A percentile compares a stretch with the other conserved stretches of the same genome.
Evolutionary conservation across 441 rosid genomes (phyloP).

Genomic region (Jatropha multifida): DNA sequence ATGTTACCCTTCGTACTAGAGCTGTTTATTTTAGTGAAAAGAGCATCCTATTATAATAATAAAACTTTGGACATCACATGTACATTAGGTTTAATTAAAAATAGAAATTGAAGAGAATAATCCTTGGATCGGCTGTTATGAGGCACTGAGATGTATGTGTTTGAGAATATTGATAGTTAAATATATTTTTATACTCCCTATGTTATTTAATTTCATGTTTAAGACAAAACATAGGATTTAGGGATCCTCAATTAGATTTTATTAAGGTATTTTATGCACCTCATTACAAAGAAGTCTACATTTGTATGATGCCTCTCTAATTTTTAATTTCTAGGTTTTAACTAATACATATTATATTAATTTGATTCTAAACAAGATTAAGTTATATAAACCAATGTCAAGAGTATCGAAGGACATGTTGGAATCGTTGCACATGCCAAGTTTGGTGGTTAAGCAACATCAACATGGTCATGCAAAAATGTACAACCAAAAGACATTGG

Average conservation of each 20-base stretch:
- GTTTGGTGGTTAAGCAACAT: slow-evolving; percentile 20
- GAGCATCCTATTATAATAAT: neutral
- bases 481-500: neutral
- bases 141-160: slow-evolving; percentile 25
- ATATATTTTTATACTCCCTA: neutral
- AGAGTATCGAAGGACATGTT: slow-evolving; percentile 15
- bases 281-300: neutral
- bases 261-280: neutral
- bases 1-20: neutral
- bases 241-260: slow-evolving; percentile 25
- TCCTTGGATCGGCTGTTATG: slow-evolving; percentile 31
- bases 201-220: neutral
- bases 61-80: slow-evolving; percentile 20
- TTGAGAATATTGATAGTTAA: slow-evolving; percentile 14
- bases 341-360: neutral
- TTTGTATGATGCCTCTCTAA: neutral
- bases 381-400: neutral
- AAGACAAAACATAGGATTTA: slow-evolving; percentile 23
- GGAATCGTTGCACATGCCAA: slow-evolving; percentile 24
- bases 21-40: neutral
- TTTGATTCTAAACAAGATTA: neutral
- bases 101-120: slow-evolving; percentile 14
- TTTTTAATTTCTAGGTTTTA: neutral
- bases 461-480: slow-evolving; percentile 1
- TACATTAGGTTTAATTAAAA: neutral